These are phyloP conservation scores for Panicum hallii DNA, from an alignment of 202 grass and related monocot genomes.

Conservation along the genomic window DNA sequence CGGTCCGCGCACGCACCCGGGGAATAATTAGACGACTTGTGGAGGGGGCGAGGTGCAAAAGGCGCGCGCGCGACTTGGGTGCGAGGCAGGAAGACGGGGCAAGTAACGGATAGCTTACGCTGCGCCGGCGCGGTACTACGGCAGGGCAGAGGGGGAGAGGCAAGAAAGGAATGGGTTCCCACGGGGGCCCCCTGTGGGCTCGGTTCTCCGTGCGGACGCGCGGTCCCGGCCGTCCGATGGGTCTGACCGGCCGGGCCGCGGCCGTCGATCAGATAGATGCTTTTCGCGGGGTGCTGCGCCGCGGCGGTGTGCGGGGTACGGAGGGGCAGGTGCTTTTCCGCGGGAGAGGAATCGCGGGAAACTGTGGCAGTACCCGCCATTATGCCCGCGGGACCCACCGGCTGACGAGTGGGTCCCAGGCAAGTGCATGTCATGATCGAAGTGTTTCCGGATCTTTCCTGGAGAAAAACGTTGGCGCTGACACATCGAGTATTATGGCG, in stretches of 20 bases:
- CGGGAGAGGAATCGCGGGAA: conserved; percentile 39
- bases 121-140: not conserved
- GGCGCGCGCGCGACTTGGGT: not conserved
- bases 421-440: not conserved
- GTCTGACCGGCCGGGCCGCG: accelerated
- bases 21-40: conserved; percentile 46
- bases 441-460: not conserved
- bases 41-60: conserved; percentile 42
- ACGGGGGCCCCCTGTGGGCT: not conserved
- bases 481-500: not conserved
- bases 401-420: not conserved
- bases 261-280: conserved; percentile 36
- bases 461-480: not conserved
- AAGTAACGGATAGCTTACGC: conserved; percentile 42
- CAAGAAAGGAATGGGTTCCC: conserved; percentile 63
- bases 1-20: conserved; percentile 2
- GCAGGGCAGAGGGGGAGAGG: not conserved
- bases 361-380: conserved; percentile 33
- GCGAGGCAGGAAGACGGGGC: not conserved
- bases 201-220: not conserved
- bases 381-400: not conserved
- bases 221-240: conserved; percentile 4
- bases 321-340: not conserved
- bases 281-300: not conserved
- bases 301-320: not conserved